These are phyloP conservation scores for Lablab purpureus DNA, from an alignment of 306 rosid genomes.

Conservation along the genomic window DNA sequence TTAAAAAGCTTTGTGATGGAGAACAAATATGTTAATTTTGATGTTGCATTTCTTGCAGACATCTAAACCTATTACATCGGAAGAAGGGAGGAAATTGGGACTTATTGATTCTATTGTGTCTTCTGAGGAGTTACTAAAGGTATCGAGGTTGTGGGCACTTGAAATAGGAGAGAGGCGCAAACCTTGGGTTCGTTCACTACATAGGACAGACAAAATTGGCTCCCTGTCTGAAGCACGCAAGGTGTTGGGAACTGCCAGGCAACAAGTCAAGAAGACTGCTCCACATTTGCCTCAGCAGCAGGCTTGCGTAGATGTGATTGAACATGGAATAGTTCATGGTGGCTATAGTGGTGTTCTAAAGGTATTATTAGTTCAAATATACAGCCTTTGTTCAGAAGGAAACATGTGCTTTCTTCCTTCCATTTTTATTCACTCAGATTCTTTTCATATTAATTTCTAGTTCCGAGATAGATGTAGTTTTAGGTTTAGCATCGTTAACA, in stretches of 20 bases:
- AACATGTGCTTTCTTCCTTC: conserved; percentile 10
- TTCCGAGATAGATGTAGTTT: conserved; percentile 21
- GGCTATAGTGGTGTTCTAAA: conserved; percentile 91
- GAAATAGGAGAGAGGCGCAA: conserved; percentile 75
- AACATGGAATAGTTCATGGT: conserved; percentile 89
- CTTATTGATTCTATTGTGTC: conserved; percentile 84
- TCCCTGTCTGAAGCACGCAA: conserved; percentile 80
- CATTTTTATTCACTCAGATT: conserved; percentile 11
- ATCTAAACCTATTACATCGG: conserved; percentile 83
- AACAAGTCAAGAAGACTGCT: conserved; percentile 75
- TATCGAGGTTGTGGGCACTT: conserved; percentile 81
- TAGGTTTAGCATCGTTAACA: conserved; percentile 30
- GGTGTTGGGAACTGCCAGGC: conserved; percentile 66
- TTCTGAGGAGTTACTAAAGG: conserved; percentile 79
- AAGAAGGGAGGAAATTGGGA: conserved; percentile 94
- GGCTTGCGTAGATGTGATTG: conserved; percentile 87
- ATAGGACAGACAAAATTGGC: conserved; percentile 81
- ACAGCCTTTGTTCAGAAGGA: conserved; percentile 9
- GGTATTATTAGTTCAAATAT: conserved; percentile 58
- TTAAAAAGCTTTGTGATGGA: background rate
- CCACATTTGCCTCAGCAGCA: conserved; percentile 94
- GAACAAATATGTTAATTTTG: conserved; percentile 3
- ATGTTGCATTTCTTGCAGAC: conserved; percentile 55
- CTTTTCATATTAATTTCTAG: conserved; percentile 27
- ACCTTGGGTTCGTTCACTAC: conserved; percentile 94